Conservation (phyloP, 495 filamentous ascomycete genomes). For the Darksidea phi region DNA sequence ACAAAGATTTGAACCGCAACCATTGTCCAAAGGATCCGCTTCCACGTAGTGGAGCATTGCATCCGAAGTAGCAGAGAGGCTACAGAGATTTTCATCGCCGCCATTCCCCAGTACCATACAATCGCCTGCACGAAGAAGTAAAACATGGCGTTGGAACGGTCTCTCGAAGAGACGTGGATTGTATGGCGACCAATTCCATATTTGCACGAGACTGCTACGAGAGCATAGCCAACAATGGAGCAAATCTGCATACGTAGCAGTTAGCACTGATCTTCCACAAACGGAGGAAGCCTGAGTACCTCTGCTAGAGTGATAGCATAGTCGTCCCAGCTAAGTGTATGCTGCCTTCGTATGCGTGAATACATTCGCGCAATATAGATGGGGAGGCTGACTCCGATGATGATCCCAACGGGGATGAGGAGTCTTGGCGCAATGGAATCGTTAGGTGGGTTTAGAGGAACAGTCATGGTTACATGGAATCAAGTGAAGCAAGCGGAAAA, state of each 20-base stretch:
- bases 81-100: no score
- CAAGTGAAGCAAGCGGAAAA: background rate
- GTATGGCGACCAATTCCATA: background rate
- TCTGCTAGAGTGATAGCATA: background rate
- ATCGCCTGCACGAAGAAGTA: background rate
- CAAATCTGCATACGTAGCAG: background rate
- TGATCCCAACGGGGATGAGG: background rate
- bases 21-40: no score
- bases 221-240: no score
- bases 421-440: background rate
- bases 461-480: background rate
- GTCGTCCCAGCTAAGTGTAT: background rate
- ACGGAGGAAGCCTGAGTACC: background rate
- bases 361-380: background rate
- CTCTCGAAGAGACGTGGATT: background rate
- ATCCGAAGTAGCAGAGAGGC: no score
- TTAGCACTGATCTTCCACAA: background rate
- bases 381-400: background rate
- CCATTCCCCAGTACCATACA: background rate
- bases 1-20: no score
- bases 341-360: background rate
- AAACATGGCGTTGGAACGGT: background rate
- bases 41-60: no score
- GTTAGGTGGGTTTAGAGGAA: background rate
- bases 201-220: no score